phyloP scores from a whole-genome alignment of 2,329 filamentous ascomycete genomes.

The Beauveria rudraprayagi region DNA sequence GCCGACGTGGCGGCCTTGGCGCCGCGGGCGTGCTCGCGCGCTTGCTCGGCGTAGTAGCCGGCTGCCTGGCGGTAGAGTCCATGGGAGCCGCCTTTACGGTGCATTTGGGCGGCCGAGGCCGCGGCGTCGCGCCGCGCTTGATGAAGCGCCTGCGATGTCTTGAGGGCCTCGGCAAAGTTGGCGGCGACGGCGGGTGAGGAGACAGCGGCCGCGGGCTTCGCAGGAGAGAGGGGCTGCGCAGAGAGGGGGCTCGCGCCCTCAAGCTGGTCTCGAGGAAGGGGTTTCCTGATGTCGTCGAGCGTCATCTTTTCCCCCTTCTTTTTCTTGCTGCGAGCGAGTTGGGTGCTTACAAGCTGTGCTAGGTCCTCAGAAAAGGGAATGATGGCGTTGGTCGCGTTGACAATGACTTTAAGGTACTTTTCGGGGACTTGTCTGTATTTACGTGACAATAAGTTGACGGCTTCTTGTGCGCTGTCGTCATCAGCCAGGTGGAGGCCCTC shows the following conservation, averaged over 20 bases:
- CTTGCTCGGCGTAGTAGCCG: constrained; percentile 65
- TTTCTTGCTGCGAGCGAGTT: constrained; percentile 31
- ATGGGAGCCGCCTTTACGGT: constrained; percentile 53
- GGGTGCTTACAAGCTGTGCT: constrained; percentile 31
- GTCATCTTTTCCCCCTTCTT: constrained; percentile 28
- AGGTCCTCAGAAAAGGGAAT: constrained; percentile 31
- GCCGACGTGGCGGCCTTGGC: constrained; percentile 52
- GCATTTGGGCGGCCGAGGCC: constrained; percentile 32
- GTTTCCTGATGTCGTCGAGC: constrained; percentile 31
- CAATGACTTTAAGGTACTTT: constrained; percentile 33
- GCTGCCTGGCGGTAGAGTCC: constrained; percentile 68
- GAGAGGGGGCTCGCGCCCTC: constrained; percentile 14
- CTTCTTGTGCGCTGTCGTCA: constrained; percentile 18
- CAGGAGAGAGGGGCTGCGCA: neutral
- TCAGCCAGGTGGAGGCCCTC: constrained; percentile 23
- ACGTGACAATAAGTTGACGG: constrained; percentile 24
- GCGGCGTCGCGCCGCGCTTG: constrained; percentile 25
- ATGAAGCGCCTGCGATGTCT: constrained; percentile 21
- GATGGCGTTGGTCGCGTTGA: constrained; percentile 31
- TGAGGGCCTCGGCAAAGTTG: constrained; percentile 22
- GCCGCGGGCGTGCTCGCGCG: constrained; percentile 52
- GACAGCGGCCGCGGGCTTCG: constrained; percentile 1
- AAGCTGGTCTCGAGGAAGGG: constrained; percentile 26
- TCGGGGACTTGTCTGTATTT: constrained; percentile 35
- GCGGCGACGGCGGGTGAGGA: constrained; percentile 11